Evolutionary conservation across 495 filamentous ascomycete species (phyloP), one percentile per base, ranked within the genome.

Genomic region (Xylaria telfairii): DNA sequence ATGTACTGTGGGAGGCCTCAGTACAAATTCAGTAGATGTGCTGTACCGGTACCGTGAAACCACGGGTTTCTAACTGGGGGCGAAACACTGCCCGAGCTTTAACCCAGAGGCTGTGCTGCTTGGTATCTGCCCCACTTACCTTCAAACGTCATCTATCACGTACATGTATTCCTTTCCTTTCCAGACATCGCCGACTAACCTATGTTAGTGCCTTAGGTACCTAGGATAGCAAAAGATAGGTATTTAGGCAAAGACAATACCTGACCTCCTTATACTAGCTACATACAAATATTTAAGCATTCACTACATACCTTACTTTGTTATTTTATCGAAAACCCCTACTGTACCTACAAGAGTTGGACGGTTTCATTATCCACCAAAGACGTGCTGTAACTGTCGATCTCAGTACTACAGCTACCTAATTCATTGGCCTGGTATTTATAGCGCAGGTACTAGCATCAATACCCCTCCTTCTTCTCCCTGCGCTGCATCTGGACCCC

Each of bases 381-480:
- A n/a, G n/a, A n/a, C n/a, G n/a, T n/a, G 28, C 19, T 15, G 2
- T 34, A 59, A 59, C 32, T 37, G 32, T 39, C 32, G 1, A 59
- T n/a, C 32, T 13, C 4, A 4, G 44, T 3, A 46, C n/a, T 37
- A 3, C 54, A n/a, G 17, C 54, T 3, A 24, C 26, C 32, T 3
- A 12, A 19, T 62, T 62, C 53, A 65, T 53, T 68, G 53, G 68
- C 62, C 39, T 69, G 65, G 44, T 37, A 54, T 65, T 67, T 41
- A 8, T 66, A 69, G 72, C 68, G 61, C 61, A 30, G 39, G 24
- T 30, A 26, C 60, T 28, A 30, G 13, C 57, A 13, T 24, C 17
- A 41, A 8, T 39, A 62, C 37, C 26, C 12, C 10, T n/a, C 21
- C 61, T 19, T 21, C 37, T 28, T 37, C 41, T 15, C 57, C 1